Base-by-base conservation (phyloP, 2,329 filamentous ascomycete genomes). In the Aspergillus nomiae region DNA sequence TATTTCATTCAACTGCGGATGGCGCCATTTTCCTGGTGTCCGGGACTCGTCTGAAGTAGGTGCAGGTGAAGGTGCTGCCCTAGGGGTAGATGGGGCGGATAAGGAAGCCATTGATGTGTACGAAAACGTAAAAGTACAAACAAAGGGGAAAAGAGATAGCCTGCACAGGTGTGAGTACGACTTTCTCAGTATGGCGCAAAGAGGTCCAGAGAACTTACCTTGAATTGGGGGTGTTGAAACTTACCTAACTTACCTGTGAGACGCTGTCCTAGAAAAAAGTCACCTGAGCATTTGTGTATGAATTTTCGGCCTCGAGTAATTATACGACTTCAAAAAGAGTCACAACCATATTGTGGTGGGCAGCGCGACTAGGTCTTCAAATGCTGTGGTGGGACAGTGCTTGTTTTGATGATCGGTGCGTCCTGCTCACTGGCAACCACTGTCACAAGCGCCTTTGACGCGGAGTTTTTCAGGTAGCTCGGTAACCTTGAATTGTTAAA, bases 1-100 rank as follows among this genome's bases (percentile, higher is more conserved):
- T 74, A 99, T 96, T 79, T 98, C 94, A 72, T 92, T 86, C 67
- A 97, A 85, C 66, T 90, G 89, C 38, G 95, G 95, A 77, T 99
- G 95, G 73, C 89, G 87, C 94, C 95, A 99, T 74, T 89, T 92
- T 60, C 94, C 94, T 8, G 92, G 81, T 9, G 80, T 81, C 21
- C 75, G 76, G 10, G 73, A 74, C 56, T 71, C 72, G 56, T 71
- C 68, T n/a, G 72, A 69, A 11, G 68, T 61, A 62, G 76, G 71
- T 53, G 68, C 58, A 56, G 69, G 63, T 19, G 69, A 65, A 54
- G 75, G 69, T 41, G 70, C 64, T 56, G 74, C 70, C 65, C 71
- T 76, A 38, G 78, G 79, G 14, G 76, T 83, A 74, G 74, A 84
- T 65, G 67, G 85, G 73, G 68, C 65, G 16, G 74, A 68, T 63